phyloP scores from a whole-genome alignment of 441 rosid species.

The Croton setiger region DNA sequence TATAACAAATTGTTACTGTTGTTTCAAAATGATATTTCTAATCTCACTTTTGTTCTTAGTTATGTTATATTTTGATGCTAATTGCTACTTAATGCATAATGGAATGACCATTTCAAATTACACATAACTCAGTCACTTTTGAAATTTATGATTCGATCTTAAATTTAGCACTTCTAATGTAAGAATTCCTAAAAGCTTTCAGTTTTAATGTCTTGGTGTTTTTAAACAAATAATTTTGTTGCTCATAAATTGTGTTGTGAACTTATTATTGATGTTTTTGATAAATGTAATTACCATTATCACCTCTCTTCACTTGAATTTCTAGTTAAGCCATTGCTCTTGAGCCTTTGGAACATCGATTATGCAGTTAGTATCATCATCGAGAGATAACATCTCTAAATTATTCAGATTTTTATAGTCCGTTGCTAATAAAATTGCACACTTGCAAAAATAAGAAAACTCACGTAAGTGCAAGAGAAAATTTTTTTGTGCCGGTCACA shows the following conservation, averaged over 20 bases:
- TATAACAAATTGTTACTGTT: slow-evolving; percentile 76
- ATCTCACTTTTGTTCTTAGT: not conserved
- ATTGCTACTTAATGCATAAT: slow-evolving; percentile 34
- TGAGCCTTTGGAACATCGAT: too few relatives aligned
- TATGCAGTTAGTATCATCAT: too few relatives aligned
- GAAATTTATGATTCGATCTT: slow-evolving; percentile 8
- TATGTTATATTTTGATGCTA: not conserved
- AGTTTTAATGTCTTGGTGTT: not conserved
- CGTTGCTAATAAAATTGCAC: too few relatives aligned
- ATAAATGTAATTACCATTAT: not conserved
- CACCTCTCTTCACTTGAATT: too few relatives aligned
- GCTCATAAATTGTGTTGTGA: not conserved
- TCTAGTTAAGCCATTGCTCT: too few relatives aligned
- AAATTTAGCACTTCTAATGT: not conserved
- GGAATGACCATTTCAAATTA: slow-evolving; percentile 91
- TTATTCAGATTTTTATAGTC: too few relatives aligned
- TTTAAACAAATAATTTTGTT: not conserved
- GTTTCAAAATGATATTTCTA: slow-evolving; percentile 71
- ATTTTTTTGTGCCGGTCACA: too few relatives aligned
- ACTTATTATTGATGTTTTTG: not conserved
- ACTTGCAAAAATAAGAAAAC: too few relatives aligned
- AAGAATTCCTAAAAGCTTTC: not conserved
- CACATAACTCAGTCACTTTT: slow-evolving; percentile 59
- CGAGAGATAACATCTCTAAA: too few relatives aligned
- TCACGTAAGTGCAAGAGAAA: too few relatives aligned